Conservation (phyloP, 129 eudicot genomes). For the Flaveria bidentis region DNA sequence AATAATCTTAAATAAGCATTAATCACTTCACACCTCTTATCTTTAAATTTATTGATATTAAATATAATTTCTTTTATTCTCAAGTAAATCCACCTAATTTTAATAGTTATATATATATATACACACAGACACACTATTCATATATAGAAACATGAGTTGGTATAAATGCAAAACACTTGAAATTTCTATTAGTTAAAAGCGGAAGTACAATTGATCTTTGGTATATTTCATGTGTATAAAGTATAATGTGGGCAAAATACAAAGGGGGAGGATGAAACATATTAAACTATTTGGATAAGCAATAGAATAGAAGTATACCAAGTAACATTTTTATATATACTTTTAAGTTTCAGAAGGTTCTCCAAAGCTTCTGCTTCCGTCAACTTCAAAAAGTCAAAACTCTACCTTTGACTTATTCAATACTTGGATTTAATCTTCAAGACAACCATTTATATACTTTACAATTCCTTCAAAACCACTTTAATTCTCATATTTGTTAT, state of each 20-base stretch:
- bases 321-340: not conserved
- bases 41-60: too few species aligned
- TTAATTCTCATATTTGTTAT: slow-evolving; percentile 9
- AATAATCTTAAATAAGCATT: too few species aligned
- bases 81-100: too few species aligned
- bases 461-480: slow-evolving; percentile 14
- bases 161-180: too few species aligned
- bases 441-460: slow-evolving; percentile 28
- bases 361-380: slow-evolving; percentile 25
- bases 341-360: slow-evolving; percentile 31
- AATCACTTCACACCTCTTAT: too few species aligned
- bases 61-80: too few species aligned
- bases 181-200: too few species aligned
- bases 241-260: not conserved
- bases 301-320: not conserved
- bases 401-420: slow-evolving; percentile 35
- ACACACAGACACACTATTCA: too few species aligned
- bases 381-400: slow-evolving; percentile 30
- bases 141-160: too few species aligned
- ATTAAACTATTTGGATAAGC: not conserved
- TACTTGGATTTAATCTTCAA: slow-evolving; percentile 39
- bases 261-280: slow-evolving; percentile 2
- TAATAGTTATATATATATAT: too few species aligned
- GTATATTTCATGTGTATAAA: too few species aligned
- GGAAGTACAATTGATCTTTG: too few species aligned